Evolutionary conservation across 108 stramenopile species (phyloP).

Genomic region (Skeletonema costatum): DNA sequence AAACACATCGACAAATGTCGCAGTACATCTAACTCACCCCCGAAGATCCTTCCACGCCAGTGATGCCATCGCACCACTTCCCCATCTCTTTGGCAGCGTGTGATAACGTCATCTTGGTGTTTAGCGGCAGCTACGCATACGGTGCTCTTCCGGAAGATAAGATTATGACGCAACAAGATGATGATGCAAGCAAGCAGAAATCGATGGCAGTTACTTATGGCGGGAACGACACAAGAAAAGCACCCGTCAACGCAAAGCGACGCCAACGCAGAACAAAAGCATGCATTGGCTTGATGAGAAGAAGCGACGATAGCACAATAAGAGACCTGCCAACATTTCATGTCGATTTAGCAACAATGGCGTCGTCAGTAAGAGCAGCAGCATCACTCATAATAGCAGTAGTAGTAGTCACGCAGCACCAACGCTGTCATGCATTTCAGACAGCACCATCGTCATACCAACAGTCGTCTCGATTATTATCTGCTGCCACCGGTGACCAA

Average conservation of each 20-base stretch:
- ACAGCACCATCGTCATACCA: not conserved
- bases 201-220: too few species aligned
- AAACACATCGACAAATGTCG: not conserved
- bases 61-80: slow-evolving; percentile 44
- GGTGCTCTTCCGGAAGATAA: too few species aligned
- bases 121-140: not conserved
- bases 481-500: not conserved
- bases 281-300: too few species aligned
- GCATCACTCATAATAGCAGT: not conserved
- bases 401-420: not conserved
- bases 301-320: too few species aligned
- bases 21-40: slow-evolving; percentile 31
- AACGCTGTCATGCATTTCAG: not conserved
- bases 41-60: slow-evolving; percentile 43
- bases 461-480: not conserved
- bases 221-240: too few species aligned
- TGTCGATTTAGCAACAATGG: too few species aligned
- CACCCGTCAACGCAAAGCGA: too few species aligned
- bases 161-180: too few species aligned
- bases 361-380: too few species aligned
- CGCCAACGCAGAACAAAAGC: too few species aligned
- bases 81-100: slow-evolving; percentile 48
- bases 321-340: too few species aligned
- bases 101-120: slow-evolving; percentile 27
- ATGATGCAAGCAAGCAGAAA: too few species aligned